Evolutionary conservation across 306 rosid genomes (phyloP).

Genomic region (Cucurbita maxima): DNA sequence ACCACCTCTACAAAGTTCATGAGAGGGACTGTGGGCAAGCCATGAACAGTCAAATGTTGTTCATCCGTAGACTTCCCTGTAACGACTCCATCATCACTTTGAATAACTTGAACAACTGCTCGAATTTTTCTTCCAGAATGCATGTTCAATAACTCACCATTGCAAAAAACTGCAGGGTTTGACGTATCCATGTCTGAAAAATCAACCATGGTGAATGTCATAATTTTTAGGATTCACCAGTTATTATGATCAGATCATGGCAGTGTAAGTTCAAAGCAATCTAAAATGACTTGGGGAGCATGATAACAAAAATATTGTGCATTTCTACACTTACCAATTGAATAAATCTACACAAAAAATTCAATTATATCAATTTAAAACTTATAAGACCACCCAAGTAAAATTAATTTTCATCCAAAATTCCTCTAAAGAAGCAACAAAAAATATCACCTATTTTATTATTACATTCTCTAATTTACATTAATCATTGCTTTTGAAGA

Average conservation of each 20-base stretch:
- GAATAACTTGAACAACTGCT: slow-evolving; percentile 54
- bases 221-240: background rate
- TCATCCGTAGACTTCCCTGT: slow-evolving; percentile 73
- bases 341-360: background rate
- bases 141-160: slow-evolving; percentile 44
- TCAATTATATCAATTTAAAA: background rate
- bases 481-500: too few relatives aligned
- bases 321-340: background rate
- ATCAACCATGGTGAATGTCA: background rate
- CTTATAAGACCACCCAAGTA: too few relatives aligned
- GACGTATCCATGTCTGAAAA: slow-evolving; percentile 57
- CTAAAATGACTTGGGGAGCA: background rate
- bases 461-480: too few relatives aligned
- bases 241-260: background rate
- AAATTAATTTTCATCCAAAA: too few relatives aligned
- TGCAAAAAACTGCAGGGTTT: slow-evolving; percentile 68
- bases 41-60: slow-evolving; percentile 45
- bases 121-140: slow-evolving; percentile 62
- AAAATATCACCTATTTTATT: too few relatives aligned
- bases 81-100: slow-evolving; percentile 33
- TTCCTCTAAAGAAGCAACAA: too few relatives aligned
- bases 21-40: slow-evolving; percentile 34
- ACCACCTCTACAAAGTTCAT: slow-evolving; percentile 68
- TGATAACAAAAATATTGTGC: background rate
- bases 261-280: background rate